phyloP scores from a whole-genome alignment of 2,329 filamentous ascomycete genomes.

The Colletotrichum tropicale region DNA sequence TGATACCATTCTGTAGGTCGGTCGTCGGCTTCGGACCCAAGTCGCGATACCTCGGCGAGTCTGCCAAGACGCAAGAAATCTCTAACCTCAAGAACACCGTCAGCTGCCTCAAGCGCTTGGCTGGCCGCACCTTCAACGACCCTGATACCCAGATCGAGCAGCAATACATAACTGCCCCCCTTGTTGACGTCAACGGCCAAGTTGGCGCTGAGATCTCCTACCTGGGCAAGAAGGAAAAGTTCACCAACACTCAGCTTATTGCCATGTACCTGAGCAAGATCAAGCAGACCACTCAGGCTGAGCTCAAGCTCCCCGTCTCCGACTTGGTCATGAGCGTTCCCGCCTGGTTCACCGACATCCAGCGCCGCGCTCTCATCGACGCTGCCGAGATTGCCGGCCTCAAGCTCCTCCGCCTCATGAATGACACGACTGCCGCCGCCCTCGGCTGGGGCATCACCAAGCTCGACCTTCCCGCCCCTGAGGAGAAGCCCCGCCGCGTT shows the following conservation, averaged over 20 bases:
- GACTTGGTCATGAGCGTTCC: constrained; percentile 95
- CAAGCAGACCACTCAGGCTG: constrained; percentile 83
- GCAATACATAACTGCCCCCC: constrained; percentile 82
- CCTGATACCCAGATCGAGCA: constrained; percentile 94
- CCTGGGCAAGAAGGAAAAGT: constrained; percentile 92
- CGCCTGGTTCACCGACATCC: constrained; percentile 95
- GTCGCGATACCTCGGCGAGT: constrained; percentile 90
- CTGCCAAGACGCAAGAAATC: constrained; percentile 98
- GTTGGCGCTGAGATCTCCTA: constrained; percentile 94
- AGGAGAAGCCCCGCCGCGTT: constrained; percentile 91
- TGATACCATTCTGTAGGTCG: constrained; percentile 60
- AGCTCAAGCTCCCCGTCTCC: constrained; percentile 89
- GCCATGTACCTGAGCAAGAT: constrained; percentile 97
- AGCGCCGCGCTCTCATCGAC: constrained; percentile 88
- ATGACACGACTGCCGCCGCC: constrained; percentile 95
- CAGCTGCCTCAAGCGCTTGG: constrained; percentile 87
- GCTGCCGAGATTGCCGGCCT: constrained; percentile 92
- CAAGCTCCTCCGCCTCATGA: constrained; percentile 92
- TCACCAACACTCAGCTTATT: constrained; percentile 90
- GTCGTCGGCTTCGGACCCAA: constrained; percentile 96
- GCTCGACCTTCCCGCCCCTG: constrained; percentile 83
- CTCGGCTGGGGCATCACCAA: constrained; percentile 98
- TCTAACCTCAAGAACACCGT: constrained; percentile 99
- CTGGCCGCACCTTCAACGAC: constrained; percentile 84
- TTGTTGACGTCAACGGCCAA: constrained; percentile 91